Percentiles rank a stretch among this genome's conserved stretches.
phyloP scores from a whole-genome alignment of 2,329 filamentous ascomycete species.

The Capronia epimyces region DNA sequence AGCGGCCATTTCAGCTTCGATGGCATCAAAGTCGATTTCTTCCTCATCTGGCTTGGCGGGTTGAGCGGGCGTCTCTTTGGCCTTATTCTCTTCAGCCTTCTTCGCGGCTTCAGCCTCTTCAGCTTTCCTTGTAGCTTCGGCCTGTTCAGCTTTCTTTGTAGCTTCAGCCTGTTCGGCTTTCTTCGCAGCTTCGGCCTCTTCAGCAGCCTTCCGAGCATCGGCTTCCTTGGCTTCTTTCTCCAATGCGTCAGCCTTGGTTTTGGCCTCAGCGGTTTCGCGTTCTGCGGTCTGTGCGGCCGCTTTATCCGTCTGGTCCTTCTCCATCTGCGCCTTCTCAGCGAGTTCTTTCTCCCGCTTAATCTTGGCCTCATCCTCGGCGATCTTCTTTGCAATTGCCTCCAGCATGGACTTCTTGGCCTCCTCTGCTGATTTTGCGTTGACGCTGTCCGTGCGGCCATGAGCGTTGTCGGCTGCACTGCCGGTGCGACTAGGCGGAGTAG shows the following conservation, averaged over 20 bases:
- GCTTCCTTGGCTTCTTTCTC: slow-evolving; percentile 19
- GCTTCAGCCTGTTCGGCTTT: slow-evolving; percentile 35
- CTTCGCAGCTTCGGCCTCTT: slow-evolving; percentile 26
- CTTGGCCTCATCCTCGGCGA: slow-evolving; percentile 48
- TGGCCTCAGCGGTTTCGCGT: slow-evolving; percentile 27
- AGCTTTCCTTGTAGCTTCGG: not conserved
- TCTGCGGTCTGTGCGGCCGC: slow-evolving; percentile 37
- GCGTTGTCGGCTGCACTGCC: slow-evolving; percentile 57
- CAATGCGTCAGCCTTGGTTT: slow-evolving; percentile 20
- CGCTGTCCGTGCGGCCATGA: slow-evolving; percentile 67
- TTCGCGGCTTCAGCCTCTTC: slow-evolving; percentile 26
- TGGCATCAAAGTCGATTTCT: slow-evolving; percentile 44
- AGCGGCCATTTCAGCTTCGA: slow-evolving; percentile 45
- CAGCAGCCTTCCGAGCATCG: too few species aligned
- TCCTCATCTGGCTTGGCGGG: slow-evolving; percentile 35
- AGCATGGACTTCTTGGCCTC: slow-evolving; percentile 76
- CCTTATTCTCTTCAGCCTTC: slow-evolving; percentile 21
- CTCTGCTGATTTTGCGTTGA: slow-evolving; percentile 65
- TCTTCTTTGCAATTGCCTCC: slow-evolving; percentile 46
- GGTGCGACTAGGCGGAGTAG: slow-evolving; percentile 73
- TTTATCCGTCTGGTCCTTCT: too few species aligned
- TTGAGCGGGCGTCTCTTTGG: slow-evolving; percentile 6
- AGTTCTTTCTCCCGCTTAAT: slow-evolving; percentile 38
- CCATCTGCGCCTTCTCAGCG: slow-evolving; percentile 30
- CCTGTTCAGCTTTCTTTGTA: slow-evolving; percentile 28